Base-by-base conservation (phyloP, 2,329 filamentous ascomycete species). In the Arthrobotrys pseudoclavata region DNA sequence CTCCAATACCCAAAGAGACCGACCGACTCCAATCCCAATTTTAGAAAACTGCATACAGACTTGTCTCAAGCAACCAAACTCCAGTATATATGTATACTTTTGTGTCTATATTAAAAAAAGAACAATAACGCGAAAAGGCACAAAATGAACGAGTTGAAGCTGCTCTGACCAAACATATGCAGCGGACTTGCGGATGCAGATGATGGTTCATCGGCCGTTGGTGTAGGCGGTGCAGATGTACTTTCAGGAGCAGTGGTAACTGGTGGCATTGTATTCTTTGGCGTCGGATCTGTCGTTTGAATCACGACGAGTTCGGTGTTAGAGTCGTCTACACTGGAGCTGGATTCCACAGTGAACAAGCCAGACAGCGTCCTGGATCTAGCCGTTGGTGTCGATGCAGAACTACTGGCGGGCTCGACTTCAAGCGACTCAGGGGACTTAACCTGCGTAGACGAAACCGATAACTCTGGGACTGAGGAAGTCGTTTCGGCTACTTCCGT, bases 71-170 rank as follows among this genome's bases (percentile, higher is more conserved):
- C 10, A n/a, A 60, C 10, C 20, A n/a, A 60, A 60, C 53, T 24
- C 53, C 31, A n/a, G 7, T 3, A 40, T 40, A 12, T 12, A 31
- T 31, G n/a, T 31, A 31, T 4, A 31, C 31, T 42, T 60, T 60
- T 60, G 4, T 18, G 12, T 24, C 34, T 37, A 45, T 47, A 42
- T 31, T 40, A 77, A 68, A 66, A 61, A 1, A 70, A 24, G 7
- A 77, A 60, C 13, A 77, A 68, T 12, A 77, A 26, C 12, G 67
- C 67, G 29, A 77, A 3, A 7, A 77, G 18, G 26, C 74, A 77
- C 9, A 77, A 13, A 45, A 77, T n/a, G 26, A 71, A 77, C 13
- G 67, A 77, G 31, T 52, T 67, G 20, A 77, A 68, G n/a, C 61
- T 77, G n/a, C 45, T 34, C n/a, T 68, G 67, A 12, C 29, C 37